phyloP scores from a whole-genome alignment of 192 early-diverging fungal species.

The Thamnidium elegans region DNA sequence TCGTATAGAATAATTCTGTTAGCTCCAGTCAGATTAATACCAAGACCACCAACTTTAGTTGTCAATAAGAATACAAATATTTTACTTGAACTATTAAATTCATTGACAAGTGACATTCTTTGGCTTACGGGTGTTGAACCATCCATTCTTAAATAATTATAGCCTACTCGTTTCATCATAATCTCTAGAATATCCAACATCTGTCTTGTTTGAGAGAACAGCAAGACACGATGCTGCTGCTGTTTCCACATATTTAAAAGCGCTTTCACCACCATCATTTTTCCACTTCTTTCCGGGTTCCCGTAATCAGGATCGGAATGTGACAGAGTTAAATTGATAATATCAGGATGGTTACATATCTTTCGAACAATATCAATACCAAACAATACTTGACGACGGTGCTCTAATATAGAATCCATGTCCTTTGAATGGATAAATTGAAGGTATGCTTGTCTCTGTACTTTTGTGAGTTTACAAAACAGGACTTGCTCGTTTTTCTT shows the following conservation, averaged over 20 bases:
- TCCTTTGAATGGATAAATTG: conserved; percentile 71
- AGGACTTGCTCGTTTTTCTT: conserved; percentile 90
- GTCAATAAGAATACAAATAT: conserved; percentile 95
- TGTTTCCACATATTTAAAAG: conserved; percentile 85
- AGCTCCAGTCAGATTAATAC: conserved; percentile 93
- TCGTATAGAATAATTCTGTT: conserved; percentile 93
- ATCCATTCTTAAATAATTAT: conserved; percentile 89
- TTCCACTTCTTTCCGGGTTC: conserved; percentile 66
- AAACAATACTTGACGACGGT: conserved; percentile 77
- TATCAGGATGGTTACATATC: conserved; percentile 96
- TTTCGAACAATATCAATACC: conserved; percentile 93
- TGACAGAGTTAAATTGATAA: conserved; percentile 43
- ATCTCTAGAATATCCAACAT: conserved; percentile 94
- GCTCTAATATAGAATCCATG: conserved; percentile 72
- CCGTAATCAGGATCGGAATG: conserved; percentile 60
- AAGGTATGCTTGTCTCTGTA: conserved; percentile 72
- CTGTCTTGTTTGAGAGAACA: conserved; percentile 92
- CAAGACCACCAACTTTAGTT: conserved; percentile 95
- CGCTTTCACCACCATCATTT: conserved; percentile 84
- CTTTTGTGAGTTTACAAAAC: conserved; percentile 81
- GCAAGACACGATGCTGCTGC: conserved; percentile 73
- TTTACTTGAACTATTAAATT: conserved; percentile 64
- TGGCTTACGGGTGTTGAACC: conserved; percentile 88
- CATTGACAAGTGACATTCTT: conserved; percentile 83
- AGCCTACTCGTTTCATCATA: conserved; percentile 56